Evolutionary conservation across 2,329 filamentous ascomycete species (phyloP), one percentile per base, ranked within the genome.

Genomic region (Aureobasidium leucospermi): DNA sequence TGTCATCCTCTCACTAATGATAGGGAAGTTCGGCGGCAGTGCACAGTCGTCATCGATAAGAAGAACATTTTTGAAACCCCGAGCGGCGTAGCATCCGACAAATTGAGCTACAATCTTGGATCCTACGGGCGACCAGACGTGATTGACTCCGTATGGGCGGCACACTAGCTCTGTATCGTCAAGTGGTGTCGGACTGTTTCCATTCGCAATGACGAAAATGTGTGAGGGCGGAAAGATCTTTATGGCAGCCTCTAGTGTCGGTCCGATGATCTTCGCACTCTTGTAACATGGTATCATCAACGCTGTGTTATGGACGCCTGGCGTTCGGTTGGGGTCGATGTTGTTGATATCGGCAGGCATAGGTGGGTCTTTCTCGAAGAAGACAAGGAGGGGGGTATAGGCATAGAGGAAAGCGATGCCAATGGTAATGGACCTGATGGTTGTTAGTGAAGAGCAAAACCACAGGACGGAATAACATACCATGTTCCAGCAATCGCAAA

Each of bases 41-140:
- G 75, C 70, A 46, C 77, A 79, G 63, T 80, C 78, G 60, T 80
- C 78, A 56, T 79, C 78, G 57, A 79, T 80, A 34, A 79, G 71
- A 6, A 80, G 67, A 5, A 76, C 74, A 53, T 79, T 74, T 55
- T 74, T 70, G 65, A 78, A 80, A 1, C 67, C 67, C 57, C 75
- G 73, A 5, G 76, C 74, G 4, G 76, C 76, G 58, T 77, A 75
- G 58, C 71, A 74, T 10, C 78, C 78, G 3, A 79, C 76, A 53
- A 78, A 80, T 49, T 79, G 75, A 0, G 78, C 78, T 4, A 78
- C 73, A 42, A 79, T 77, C 64, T 80, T 80, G 0, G 74, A 78
- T 1, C 77, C 77, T 9, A 79, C 71, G 0, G 77, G 76, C 6
- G 71, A 73, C 78, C 78, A 80, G 49, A 79, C 67, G 61, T 80